A percentile compares a stretch with the other conserved stretches of the same genome.
phyloP scores from a whole-genome alignment of 2,329 filamentous ascomycete genomes.

The Colletotrichum orchidophilum region DNA sequence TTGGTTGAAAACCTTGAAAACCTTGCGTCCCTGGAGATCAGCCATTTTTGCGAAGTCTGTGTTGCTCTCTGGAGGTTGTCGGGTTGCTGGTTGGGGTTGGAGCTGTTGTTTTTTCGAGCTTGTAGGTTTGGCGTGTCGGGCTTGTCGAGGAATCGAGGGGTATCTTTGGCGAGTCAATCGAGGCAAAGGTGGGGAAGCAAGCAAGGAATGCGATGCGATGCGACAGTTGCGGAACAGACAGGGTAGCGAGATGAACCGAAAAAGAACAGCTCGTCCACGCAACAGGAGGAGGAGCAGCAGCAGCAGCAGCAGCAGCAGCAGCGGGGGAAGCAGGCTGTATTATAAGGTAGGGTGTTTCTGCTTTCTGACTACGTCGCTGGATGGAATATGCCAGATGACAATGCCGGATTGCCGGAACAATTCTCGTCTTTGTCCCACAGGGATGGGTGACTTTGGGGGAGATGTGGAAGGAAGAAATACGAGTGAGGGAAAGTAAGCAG shows the following conservation, averaged over 20 bases:
- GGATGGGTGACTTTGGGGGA: background rate
- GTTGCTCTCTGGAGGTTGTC: background rate
- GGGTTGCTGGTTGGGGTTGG: constrained; percentile 8
- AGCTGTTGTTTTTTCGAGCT: constrained; percentile 7
- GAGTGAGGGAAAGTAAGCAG: background rate
- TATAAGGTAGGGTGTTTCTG: constrained; percentile 2
- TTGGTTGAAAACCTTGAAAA: constrained; percentile 99
- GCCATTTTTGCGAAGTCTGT: constrained; percentile 43
- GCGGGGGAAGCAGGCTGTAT: constrained; percentile 1
- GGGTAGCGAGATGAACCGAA: constrained; percentile 22
- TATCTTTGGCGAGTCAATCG: constrained; percentile 31
- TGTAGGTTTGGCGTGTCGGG: constrained; percentile 9
- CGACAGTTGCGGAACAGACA: constrained; percentile 34
- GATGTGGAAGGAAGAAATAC: background rate
- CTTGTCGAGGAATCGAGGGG: constrained; percentile 28
- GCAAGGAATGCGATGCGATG: constrained; percentile 33
- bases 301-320: background rate
- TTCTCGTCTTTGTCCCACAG: constrained; percentile 25
- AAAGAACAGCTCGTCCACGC: constrained; percentile 9
- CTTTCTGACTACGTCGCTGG: background rate
- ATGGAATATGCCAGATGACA: background rate
- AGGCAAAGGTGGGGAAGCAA: constrained; percentile 34
- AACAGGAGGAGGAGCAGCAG: background rate
- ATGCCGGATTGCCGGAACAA: constrained; percentile 1
- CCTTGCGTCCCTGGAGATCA: constrained; percentile 72